These are phyloP conservation scores for Fusarium caatingaense DNA, from an alignment of 2,329 filamentous ascomycete species.

Conservation along the genomic window DNA sequence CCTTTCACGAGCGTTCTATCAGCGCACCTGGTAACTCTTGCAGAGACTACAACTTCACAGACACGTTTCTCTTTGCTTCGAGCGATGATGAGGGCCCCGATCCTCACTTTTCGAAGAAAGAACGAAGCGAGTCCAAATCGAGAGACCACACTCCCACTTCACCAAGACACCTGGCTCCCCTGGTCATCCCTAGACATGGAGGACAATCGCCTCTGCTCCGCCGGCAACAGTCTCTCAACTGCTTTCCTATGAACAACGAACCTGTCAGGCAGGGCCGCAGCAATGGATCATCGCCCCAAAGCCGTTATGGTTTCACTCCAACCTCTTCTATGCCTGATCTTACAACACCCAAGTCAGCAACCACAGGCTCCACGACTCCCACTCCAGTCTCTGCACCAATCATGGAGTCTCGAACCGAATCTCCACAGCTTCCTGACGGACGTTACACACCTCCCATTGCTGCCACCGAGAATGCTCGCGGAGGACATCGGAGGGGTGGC, in stretches of 20 bases:
- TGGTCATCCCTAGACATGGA: slow-evolving; percentile 63
- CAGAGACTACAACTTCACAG: slow-evolving; percentile 54
- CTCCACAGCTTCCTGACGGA: slow-evolving; percentile 60
- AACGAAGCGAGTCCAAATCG: slow-evolving; percentile 27
- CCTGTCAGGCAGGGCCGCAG: slow-evolving; percentile 54
- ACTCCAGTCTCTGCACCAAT: slow-evolving; percentile 63
- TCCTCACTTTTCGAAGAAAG: slow-evolving; percentile 39
- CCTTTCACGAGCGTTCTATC: slow-evolving; percentile 72
- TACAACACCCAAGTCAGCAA: slow-evolving; percentile 58
- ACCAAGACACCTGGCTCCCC: slow-evolving; percentile 65
- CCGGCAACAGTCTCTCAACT: slow-evolving; percentile 56
- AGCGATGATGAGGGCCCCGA: slow-evolving; percentile 43
- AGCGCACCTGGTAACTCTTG: slow-evolving; percentile 68
- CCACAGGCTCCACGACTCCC: slow-evolving; percentile 53
- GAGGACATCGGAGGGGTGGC: slow-evolving; percentile 62
- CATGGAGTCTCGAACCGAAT: slow-evolving; percentile 54
- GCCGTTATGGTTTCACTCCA: slow-evolving; percentile 55
- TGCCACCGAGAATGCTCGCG: slow-evolving; percentile 24
- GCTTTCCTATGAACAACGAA: slow-evolving; percentile 61
- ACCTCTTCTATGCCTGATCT: slow-evolving; percentile 53
- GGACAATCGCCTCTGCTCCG: slow-evolving; percentile 40
- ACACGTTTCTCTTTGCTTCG: slow-evolving; percentile 43
- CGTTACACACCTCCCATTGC: slow-evolving; percentile 44
- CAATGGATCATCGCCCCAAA: slow-evolving; percentile 60
- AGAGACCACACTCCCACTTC: slow-evolving; percentile 53